Base-by-base conservation (phyloP, 176 grass and related monocot genomes). In the Urochloa ruziziensis region DNA sequence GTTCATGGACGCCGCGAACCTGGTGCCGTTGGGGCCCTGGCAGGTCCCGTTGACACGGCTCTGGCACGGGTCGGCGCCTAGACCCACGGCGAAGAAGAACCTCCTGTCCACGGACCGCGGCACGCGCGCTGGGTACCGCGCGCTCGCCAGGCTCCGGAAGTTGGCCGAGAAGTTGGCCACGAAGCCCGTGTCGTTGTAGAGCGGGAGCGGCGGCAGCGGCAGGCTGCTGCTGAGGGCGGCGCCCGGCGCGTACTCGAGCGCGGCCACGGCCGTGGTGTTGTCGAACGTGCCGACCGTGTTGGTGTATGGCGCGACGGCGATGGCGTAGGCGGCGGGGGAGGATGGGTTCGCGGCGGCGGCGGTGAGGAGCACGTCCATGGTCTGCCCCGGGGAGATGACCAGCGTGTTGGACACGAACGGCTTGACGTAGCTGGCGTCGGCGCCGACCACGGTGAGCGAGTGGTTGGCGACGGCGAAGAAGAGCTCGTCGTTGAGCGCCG, bases 401-500 rank as follows among this genome's bases (percentile, higher is more conserved):
- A 97, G 35, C 75, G 88, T 91, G 17, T 13, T 2, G 19, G 90
- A 80, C 0, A 76, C 2, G 74, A 97, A 89, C 32, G 84, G 92
- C 79, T 97, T 97, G 5, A 94, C 83, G 57, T 97, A 97, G 82
- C 66, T 85, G 4, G 90, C 90, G 69, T 97, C 92, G 33, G 88
- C 95, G 27, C 92, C 81, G 8, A 97, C 88, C 12, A 94, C 58
- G 3, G 95, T 94, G 24, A 97, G 80, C 21, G 92, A 87, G 92
- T 94, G 95, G 73, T 86, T 91, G 46, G 90, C 86, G 1, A 97
- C 80, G 0, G 83, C 84, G 77, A 97, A 97, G 90, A 97, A 97
- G 83, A 94, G 90, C 86, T 97, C 92, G 39, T 97, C 85, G 70
- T 97, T 97, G 74, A 97, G 46, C 49, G 94, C 94, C 4, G 89